Percentiles rank a stretch among this genome's conserved stretches.
Evolutionary conservation across 768 basidiomycete genomes (phyloP).

Genomic region (Phanerodontia chrysosporium): DNA sequence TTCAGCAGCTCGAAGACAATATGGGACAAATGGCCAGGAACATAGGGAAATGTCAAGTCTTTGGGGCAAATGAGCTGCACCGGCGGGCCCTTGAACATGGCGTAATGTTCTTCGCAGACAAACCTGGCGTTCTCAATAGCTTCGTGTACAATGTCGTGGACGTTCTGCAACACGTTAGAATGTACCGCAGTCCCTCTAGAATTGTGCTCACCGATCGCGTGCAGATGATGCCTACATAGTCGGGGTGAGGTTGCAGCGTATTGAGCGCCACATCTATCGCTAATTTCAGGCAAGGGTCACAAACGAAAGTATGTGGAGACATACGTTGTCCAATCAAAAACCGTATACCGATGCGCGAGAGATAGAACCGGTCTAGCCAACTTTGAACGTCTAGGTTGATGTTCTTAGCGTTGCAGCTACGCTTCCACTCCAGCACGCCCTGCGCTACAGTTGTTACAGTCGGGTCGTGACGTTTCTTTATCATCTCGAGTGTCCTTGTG

Average conservation of each 20-base stretch:
- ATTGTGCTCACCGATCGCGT: conserved; percentile 68
- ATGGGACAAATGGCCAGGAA: conserved; percentile 94
- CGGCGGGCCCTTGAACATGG: conserved; percentile 92
- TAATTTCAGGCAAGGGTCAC: too few species aligned
- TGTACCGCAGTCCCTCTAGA: neutral
- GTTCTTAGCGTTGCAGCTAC: conserved; percentile 56
- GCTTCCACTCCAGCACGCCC: conserved; percentile 96
- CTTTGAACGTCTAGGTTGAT: conserved; percentile 88
- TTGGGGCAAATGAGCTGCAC: conserved; percentile 94
- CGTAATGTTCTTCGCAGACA: conserved; percentile 91
- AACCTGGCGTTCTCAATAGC: conserved; percentile 91
- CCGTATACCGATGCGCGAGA: conserved; percentile 92
- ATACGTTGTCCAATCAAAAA: conserved; percentile 95
- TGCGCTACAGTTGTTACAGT: conserved; percentile 97
- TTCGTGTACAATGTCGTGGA: conserved; percentile 97
- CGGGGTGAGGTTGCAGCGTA: conserved; percentile 80
- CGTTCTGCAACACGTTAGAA: conserved; percentile 49
- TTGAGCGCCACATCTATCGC: conserved; percentile 86
- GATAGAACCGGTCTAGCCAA: conserved; percentile 96
- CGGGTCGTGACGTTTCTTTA: conserved; percentile 94
- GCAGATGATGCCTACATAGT: conserved; percentile 97
- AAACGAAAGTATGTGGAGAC: conserved; percentile 4
- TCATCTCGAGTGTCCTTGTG: conserved; percentile 79
- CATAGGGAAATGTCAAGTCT: conserved; percentile 86
- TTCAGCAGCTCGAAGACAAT: conserved; percentile 97